Evolutionary conservation across 768 basidiomycete species (phyloP).

Genomic region (Tylopilus felleus): DNA sequence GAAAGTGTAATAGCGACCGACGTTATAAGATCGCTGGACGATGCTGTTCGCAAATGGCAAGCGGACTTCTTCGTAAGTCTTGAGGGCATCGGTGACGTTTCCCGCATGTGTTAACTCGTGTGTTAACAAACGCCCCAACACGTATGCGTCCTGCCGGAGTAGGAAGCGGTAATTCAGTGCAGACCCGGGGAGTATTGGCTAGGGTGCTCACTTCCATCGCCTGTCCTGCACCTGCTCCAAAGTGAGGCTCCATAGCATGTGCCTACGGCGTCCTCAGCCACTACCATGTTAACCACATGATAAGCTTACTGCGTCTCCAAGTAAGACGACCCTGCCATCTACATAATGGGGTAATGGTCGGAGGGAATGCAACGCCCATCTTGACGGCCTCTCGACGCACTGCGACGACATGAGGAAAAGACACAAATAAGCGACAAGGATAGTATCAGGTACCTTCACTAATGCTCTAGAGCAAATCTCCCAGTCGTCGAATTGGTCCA

Average conservation of each 20-base stretch:
- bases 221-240: conserved; percentile 48
- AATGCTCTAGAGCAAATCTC: conserved; percentile 6
- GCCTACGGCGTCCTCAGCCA: conserved; percentile 28
- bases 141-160: conserved; percentile 25
- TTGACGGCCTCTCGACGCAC: conserved; percentile 36
- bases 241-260: conserved; percentile 46
- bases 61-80: conserved; percentile 32
- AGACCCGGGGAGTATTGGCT: not conserved
- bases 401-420: conserved; percentile 10
- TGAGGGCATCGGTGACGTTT: conserved; percentile 28
- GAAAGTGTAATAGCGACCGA: conserved; percentile 26
- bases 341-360: conserved; percentile 39
- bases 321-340: conserved; percentile 38
- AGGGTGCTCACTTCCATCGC: conserved; percentile 43
- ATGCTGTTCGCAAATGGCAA: conserved; percentile 29
- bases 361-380: conserved; percentile 45
- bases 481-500: conserved; percentile 29
- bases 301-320: conserved; percentile 45
- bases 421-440: not conserved
- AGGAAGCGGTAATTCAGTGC: not conserved
- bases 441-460: conserved; percentile 6
- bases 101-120: conserved; percentile 18
- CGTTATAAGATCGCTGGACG: conserved; percentile 12
- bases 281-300: not conserved
- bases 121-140: conserved; percentile 29